phyloP scores from a whole-genome alignment of 805 yeast genomes.

The Kazachstania viticola region DNA sequence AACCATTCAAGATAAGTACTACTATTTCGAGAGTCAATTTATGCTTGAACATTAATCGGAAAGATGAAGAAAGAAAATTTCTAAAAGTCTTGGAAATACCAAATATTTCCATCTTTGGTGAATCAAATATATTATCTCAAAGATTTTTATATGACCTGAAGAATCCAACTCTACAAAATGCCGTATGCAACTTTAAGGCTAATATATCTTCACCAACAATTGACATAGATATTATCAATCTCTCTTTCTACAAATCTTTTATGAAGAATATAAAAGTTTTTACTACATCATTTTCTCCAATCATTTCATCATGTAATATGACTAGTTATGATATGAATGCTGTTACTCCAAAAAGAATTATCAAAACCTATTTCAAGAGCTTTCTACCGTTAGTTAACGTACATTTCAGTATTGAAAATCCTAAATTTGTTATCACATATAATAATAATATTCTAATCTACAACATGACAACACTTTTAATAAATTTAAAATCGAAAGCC shows the following conservation, averaged over 20 bases:
- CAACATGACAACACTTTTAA: slow-evolving; percentile 21
- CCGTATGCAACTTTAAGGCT: slow-evolving; percentile 28
- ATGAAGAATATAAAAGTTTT: slow-evolving; percentile 20
- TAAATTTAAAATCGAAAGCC: slow-evolving; percentile 15
- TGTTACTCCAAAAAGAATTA: slow-evolving; percentile 1
- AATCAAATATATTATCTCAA: slow-evolving; percentile 31
- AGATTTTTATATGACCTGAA: slow-evolving; percentile 18
- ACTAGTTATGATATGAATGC: no score
- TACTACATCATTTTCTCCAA: slow-evolving; percentile 9
- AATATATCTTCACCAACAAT: slow-evolving; percentile 34
- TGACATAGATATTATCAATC: slow-evolving; percentile 33
- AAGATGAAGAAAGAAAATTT: slow-evolving; percentile 4
- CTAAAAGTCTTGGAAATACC: slow-evolving; percentile 28
- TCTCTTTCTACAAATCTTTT: slow-evolving; percentile 28
- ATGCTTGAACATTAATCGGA: slow-evolving; percentile 17
- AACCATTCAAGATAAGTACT: slow-evolving; percentile 30
- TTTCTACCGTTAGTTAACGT: slow-evolving; percentile 27
- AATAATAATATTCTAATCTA: slow-evolving; percentile 20
- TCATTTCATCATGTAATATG: slow-evolving; percentile 2
- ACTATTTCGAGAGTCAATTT: slow-evolving; percentile 30
- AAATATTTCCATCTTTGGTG: slow-evolving; percentile 28
- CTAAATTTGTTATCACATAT: slow-evolving; percentile 27
- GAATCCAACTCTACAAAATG: slow-evolving; percentile 15
- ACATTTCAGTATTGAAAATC: slow-evolving; percentile 31
- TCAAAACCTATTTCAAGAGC: slow-evolving; percentile 9